Percentiles rank a stretch among this genome's conserved stretches.
phyloP scores from a whole-genome alignment of 345 rosid species.

The Kandelia obovata region DNA sequence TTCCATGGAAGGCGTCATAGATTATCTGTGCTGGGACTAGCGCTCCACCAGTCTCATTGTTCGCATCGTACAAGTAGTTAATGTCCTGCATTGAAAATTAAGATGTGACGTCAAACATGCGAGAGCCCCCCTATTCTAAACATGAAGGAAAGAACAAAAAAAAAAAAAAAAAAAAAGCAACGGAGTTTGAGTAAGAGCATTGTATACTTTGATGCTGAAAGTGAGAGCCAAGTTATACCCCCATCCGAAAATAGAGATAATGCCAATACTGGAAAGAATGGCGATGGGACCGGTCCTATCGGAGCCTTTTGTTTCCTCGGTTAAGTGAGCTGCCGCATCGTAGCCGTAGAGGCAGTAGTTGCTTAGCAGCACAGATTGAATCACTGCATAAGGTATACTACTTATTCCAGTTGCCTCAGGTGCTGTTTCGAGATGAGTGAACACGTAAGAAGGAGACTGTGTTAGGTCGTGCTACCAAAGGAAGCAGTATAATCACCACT shows the following conservation, averaged over 20 bases:
- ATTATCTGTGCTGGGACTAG: conserved; percentile 62
- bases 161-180: neutral
- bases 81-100: conserved; percentile 36
- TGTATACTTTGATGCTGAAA: conserved; percentile 51
- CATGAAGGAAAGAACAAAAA: neutral
- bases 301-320: conserved; percentile 67
- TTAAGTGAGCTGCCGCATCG: conserved; percentile 63
- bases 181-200: neutral
- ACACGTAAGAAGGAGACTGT: conserved; percentile 52
- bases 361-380: conserved; percentile 54
- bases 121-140: neutral
- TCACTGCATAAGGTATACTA: conserved; percentile 50
- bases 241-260: conserved; percentile 59
- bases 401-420: conserved; percentile 47
- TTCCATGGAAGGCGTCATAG: conserved; percentile 62
- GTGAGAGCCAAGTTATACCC: conserved; percentile 58
- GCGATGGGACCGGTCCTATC: conserved; percentile 62
- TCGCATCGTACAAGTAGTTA: conserved; percentile 41
- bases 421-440: conserved; percentile 44
- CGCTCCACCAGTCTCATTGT: conserved; percentile 55
- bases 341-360: conserved; percentile 61
- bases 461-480: conserved; percentile 40
- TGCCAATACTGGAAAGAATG: conserved; percentile 55
- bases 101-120: neutral
- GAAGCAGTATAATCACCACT: conserved; percentile 56